Evolutionary conservation across 2,329 filamentous ascomycete genomes (phyloP).

Genomic region (Stachybotrys echinatus): DNA sequence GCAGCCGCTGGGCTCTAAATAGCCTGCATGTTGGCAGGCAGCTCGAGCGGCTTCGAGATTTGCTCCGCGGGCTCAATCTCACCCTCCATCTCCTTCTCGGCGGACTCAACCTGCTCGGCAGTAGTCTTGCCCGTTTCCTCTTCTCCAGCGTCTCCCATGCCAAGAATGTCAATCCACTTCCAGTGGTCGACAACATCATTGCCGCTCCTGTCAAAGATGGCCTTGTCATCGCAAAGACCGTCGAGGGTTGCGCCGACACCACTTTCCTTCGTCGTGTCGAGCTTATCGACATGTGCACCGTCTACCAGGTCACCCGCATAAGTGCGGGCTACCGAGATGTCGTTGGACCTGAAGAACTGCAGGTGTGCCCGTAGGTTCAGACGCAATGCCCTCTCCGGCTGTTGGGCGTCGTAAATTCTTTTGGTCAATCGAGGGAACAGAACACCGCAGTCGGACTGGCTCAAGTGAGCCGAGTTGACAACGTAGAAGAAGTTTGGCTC

Average conservation of each 20-base stretch:
- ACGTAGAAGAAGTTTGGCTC: constrained; percentile 72
- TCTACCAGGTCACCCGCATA: constrained; percentile 45
- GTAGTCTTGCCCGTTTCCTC: constrained; percentile 21
- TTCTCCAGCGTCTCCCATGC: constrained; percentile 33
- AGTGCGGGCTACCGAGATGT: constrained; percentile 43
- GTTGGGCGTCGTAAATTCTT: constrained; percentile 50
- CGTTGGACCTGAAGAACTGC: constrained; percentile 49
- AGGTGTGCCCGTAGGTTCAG: constrained; percentile 55
- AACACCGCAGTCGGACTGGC: constrained; percentile 77
- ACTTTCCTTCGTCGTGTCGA: constrained; percentile 15
- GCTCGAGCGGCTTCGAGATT: not conserved
- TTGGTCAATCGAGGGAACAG: constrained; percentile 69
- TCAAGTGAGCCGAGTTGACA: constrained; percentile 68
- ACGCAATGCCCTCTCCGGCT: constrained; percentile 53
- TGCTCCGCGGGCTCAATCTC: constrained; percentile 28
- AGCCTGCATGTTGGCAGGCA: not conserved
- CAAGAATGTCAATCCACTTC: constrained; percentile 48
- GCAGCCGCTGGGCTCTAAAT: no score
- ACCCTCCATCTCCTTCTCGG: constrained; percentile 27
- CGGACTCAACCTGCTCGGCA: constrained; percentile 25
- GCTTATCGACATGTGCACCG: constrained; percentile 32
- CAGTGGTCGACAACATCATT: constrained; percentile 38
- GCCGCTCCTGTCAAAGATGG: constrained; percentile 42
- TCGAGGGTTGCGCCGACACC: constrained; percentile 18
- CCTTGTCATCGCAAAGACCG: constrained; percentile 40